These are phyloP conservation scores for Phytopythium helicoides DNA, from an alignment of 352 stramenopile genomes.

Conservation along the genomic window DNA sequence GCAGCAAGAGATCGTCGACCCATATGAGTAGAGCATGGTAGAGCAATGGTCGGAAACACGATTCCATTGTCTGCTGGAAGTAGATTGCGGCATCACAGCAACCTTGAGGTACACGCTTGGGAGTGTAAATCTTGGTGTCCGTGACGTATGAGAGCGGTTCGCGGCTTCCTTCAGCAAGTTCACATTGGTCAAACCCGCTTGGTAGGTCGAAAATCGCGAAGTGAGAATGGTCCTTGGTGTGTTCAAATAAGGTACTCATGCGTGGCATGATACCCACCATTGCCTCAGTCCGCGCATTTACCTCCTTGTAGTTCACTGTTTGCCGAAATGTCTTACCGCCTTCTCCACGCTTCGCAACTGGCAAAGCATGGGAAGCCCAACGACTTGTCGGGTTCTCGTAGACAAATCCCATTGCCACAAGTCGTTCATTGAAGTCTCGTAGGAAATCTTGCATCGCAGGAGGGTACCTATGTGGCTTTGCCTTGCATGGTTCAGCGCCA, in stretches of 20 bases:
- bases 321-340: conserved; percentile 1
- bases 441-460: conserved; percentile 4
- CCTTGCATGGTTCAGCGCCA: neutral
- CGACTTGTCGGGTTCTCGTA: conserved; percentile 12
- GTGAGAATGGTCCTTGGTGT: conserved; percentile 1
- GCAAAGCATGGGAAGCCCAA: conserved; percentile 8
- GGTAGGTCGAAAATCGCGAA: conserved; percentile 11
- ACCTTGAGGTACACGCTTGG: conserved; percentile 13
- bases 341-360: conserved; percentile 6
- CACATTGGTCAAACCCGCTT: conserved; percentile 5
- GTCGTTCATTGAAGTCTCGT: conserved; percentile 8
- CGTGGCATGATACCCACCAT: conserved; percentile 12
- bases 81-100: conserved; percentile 6
- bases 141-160: conserved; percentile 17
- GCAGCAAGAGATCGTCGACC: conserved; percentile 31
- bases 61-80: conserved; percentile 13
- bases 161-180: conserved; percentile 2
- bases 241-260: conserved; percentile 8
- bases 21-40: conserved; percentile 22
- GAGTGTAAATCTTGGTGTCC: conserved; percentile 19
- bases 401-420: conserved; percentile 5
- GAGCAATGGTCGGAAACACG: conserved; percentile 8
- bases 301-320: conserved; percentile 5
- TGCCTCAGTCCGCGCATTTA: neutral
- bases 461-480: conserved; percentile 5